phyloP scores from a whole-genome alignment of 2,329 filamentous ascomycete genomes.

The Pseudodiploospora longispora region DNA sequence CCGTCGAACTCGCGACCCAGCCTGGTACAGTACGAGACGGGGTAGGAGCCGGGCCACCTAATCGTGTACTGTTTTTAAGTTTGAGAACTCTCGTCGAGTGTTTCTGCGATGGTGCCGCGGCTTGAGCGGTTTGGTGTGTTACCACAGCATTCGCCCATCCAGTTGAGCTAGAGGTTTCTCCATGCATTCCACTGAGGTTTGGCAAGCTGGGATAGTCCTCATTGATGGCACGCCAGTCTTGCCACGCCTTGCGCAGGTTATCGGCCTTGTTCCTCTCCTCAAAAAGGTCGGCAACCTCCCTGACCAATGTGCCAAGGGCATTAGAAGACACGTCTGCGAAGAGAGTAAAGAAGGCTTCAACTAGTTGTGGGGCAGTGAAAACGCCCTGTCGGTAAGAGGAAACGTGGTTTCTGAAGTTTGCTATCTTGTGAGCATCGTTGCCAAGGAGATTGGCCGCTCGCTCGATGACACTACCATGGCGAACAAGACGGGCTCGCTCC shows the following conservation, averaged over 20 bases:
- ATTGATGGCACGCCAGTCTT: slow-evolving; percentile 91
- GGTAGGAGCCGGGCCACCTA: slow-evolving; percentile 26
- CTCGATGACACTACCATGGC: slow-evolving; percentile 79
- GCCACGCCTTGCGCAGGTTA: slow-evolving; percentile 74
- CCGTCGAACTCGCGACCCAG: slow-evolving; percentile 14
- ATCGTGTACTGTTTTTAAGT: slow-evolving; percentile 50
- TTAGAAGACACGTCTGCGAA: slow-evolving; percentile 71
- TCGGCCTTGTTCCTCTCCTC: slow-evolving; percentile 72
- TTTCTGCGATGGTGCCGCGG: slow-evolving; percentile 34
- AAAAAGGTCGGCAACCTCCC: slow-evolving; percentile 87
- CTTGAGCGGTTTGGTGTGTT: slow-evolving; percentile 42
- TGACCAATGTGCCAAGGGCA: slow-evolving; percentile 79
- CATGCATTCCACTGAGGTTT: slow-evolving; percentile 60
- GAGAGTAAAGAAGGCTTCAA: slow-evolving; percentile 80
- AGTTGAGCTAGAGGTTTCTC: slow-evolving; percentile 46
- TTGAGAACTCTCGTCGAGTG: slow-evolving; percentile 49
- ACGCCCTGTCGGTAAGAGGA: slow-evolving; percentile 66
- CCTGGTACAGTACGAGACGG: slow-evolving; percentile 12
- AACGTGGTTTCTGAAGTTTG: slow-evolving; percentile 69
- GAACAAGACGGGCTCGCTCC: slow-evolving; percentile 70
- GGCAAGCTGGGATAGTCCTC: slow-evolving; percentile 91
- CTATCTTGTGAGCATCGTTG: slow-evolving; percentile 67
- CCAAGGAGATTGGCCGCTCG: slow-evolving; percentile 73
- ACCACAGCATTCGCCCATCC: slow-evolving; percentile 54
- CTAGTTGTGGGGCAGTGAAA: slow-evolving; percentile 66